Conservation (phyloP, 495 filamentous ascomycete species). For the Talaromyces wortmannii region DNA sequence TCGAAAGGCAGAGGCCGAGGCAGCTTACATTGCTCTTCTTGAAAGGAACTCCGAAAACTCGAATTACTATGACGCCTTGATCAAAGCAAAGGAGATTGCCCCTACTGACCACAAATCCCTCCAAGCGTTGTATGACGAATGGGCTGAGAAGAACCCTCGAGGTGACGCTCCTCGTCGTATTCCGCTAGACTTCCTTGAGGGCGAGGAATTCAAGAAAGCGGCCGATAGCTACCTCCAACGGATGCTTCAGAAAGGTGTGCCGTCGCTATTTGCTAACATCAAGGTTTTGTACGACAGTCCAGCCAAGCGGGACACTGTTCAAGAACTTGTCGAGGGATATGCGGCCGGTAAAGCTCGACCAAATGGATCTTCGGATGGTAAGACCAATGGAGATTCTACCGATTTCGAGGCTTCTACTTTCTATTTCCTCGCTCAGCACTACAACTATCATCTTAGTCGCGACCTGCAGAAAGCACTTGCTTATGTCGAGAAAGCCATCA, state of each 20-base stretch:
- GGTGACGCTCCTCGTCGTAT: constrained; percentile 80
- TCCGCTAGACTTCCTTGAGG: constrained; percentile 84
- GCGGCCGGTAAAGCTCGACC: constrained; percentile 35
- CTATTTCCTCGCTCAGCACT: constrained; percentile 95
- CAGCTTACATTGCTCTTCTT: constrained; percentile 72
- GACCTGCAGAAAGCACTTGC: constrained; percentile 75
- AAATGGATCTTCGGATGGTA: constrained; percentile 39
- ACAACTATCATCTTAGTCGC: constrained; percentile 85
- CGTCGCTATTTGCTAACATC: constrained; percentile 91
- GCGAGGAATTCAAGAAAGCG: constrained; percentile 71
- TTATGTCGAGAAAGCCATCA: constrained; percentile 74
- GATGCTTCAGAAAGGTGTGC: constrained; percentile 93
- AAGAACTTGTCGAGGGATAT: constrained; percentile 74
- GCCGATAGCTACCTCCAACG: constrained; percentile 75
- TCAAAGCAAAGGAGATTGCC: constrained; percentile 57
- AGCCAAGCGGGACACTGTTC: constrained; percentile 68
- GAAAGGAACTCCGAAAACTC: constrained; percentile 84
- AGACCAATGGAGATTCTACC: constrained; percentile 43
- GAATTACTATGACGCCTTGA: constrained; percentile 75
- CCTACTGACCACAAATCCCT: constrained; percentile 55
- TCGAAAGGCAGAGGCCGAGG: constrained; percentile 71
- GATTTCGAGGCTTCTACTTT: constrained; percentile 67
- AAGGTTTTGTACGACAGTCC: constrained; percentile 80
- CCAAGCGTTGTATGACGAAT: constrained; percentile 70
- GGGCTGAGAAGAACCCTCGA: constrained; percentile 71